Evolutionary conservation across 208 protist genomes (phyloP).

Genomic region (Crithidia thermophila): DNA sequence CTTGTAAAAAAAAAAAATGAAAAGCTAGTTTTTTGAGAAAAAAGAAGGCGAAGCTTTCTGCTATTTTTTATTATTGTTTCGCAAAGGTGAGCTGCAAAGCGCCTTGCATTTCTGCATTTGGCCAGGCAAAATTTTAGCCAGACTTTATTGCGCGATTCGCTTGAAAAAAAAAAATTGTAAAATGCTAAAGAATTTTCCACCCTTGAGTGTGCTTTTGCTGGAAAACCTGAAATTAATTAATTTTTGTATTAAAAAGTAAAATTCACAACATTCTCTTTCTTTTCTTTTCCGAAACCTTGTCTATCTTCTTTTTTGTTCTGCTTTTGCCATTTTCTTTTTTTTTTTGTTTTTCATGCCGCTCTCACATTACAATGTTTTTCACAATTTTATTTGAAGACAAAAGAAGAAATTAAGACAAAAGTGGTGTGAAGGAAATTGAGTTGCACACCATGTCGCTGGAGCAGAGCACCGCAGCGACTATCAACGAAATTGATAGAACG

Average conservation of each 20-base stretch:
- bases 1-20: background rate
- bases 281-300: background rate
- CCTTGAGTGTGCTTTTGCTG: background rate
- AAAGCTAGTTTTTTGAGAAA: background rate
- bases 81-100: background rate
- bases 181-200: too few relatives aligned
- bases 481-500: slow-evolving; percentile 33
- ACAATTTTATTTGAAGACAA: background rate
- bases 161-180: background rate
- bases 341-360: background rate
- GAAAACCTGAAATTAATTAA: background rate
- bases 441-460: slow-evolving; percentile 18
- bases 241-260: too few relatives aligned
- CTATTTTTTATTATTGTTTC: slow-evolving; percentile 1
- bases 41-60: background rate
- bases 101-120: background rate
- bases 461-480: slow-evolving; percentile 12
- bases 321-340: background rate
- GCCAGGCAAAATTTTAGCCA: background rate
- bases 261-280: too few relatives aligned
- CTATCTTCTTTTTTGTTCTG: background rate
- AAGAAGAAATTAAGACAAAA: slow-evolving; percentile 1
- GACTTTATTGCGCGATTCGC: background rate
- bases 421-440: too few relatives aligned
- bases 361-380: background rate